These are phyloP conservation scores for Lophiostoma macrostomum DNA, from an alignment of 495 filamentous ascomycete species.

Conservation along the genomic window DNA sequence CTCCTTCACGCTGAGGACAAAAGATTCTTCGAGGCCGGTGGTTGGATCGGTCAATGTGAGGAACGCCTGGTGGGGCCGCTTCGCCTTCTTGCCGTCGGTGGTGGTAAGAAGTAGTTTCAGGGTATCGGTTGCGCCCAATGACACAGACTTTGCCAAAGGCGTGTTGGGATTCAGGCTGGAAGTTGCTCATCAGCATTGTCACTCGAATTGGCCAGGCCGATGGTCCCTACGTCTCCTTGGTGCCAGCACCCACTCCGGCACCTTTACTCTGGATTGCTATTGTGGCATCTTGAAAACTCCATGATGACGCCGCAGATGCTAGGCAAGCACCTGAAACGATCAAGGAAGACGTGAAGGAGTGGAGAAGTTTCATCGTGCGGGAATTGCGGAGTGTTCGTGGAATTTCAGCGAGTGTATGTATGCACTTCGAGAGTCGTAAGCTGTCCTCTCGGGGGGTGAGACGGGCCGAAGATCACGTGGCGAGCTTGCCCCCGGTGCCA, in stretches of 20 bases:
- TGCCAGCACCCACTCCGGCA: slow-evolving; percentile 56
- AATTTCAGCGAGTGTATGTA: neutral
- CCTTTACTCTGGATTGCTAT: slow-evolving; percentile 72
- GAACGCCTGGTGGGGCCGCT: slow-evolving; percentile 90
- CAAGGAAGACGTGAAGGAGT: slow-evolving; percentile 45
- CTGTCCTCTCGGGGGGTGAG: no score
- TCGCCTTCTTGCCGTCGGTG: slow-evolving; percentile 71
- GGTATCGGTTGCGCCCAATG: slow-evolving; percentile 64
- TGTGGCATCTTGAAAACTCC: slow-evolving; percentile 83
- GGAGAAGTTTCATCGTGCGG: slow-evolving; percentile 28
- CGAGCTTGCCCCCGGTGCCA: no score
- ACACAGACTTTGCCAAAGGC: slow-evolving; percentile 62
- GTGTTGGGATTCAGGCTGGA: slow-evolving; percentile 61
- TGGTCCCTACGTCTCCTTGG: slow-evolving; percentile 66
- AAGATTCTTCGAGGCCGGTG: slow-evolving; percentile 82
- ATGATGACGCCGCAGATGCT: slow-evolving; percentile 62
- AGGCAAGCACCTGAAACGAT: slow-evolving; percentile 36
- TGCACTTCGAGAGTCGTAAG: slow-evolving; percentile 1
- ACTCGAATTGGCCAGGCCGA: neutral
- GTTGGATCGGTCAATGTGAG: slow-evolving; percentile 71
- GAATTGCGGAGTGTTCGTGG: slow-evolving; percentile 8
- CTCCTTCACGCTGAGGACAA: slow-evolving; percentile 79
- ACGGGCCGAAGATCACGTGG: no score
- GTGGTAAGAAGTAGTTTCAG: slow-evolving; percentile 80
- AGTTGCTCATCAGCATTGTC: slow-evolving; percentile 9